Evolutionary conservation across 192 early-diverging fungal genomes (phyloP).

Genomic region (Coemansia sp.): DNA sequence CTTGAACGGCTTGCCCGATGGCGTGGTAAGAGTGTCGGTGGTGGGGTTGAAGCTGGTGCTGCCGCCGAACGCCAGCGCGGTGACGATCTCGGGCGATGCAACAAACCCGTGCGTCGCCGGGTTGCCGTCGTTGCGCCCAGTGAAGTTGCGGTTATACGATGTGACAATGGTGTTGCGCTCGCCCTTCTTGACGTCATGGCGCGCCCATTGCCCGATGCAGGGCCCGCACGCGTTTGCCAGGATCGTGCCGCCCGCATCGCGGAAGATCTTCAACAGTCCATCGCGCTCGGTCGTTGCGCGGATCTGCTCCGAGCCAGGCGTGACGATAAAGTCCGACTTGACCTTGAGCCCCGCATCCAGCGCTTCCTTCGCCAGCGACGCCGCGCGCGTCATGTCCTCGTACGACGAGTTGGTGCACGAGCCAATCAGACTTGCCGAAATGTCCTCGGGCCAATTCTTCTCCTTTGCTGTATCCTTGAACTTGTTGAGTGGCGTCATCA

Average conservation of each 20-base stretch:
- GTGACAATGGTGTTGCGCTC: constrained; percentile 98
- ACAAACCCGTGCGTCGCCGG: constrained; percentile 96
- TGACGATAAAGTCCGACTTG: constrained; percentile 86
- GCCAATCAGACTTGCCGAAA: constrained; percentile 93
- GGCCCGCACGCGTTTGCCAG: constrained; percentile 98
- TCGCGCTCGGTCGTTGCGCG: constrained; percentile 94
- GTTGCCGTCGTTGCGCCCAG: constrained; percentile 98
- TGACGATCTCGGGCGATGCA: constrained; percentile 92
- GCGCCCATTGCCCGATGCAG: constrained; percentile 99
- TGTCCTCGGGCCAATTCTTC: constrained; percentile 87
- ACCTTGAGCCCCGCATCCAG: constrained; percentile 76
- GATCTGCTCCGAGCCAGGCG: constrained; percentile 97
- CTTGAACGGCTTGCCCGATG: constrained; percentile 94
- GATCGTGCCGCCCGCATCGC: constrained; percentile 80
- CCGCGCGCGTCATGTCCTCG: constrained; percentile 95
- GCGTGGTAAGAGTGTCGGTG: constrained; percentile 84
- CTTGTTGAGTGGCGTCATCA: constrained; percentile 89
- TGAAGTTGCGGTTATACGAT: constrained; percentile 99
- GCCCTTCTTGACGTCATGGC: constrained; percentile 94
- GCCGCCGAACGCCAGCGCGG: constrained; percentile 94
- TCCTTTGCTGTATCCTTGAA: constrained; percentile 86
- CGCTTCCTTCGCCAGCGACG: constrained; percentile 86
- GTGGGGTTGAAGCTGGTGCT: constrained; percentile 93
- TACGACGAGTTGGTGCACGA: constrained; percentile 99
- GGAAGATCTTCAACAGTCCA: constrained; percentile 78